Conservation (phyloP, 768 basidiomycete species). For the Tricholoma matsutake region DNA sequence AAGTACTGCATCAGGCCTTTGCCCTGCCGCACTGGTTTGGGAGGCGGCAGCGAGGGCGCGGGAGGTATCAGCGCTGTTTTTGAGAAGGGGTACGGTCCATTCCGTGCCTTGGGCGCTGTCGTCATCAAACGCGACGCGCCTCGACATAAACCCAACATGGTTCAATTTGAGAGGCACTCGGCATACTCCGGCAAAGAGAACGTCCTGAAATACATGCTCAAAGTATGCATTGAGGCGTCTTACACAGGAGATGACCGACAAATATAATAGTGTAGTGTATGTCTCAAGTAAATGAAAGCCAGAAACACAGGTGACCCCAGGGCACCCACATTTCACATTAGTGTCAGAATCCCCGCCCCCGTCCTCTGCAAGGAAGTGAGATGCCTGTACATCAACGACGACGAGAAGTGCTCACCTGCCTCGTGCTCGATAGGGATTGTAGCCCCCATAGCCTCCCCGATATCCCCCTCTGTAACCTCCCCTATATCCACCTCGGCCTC, state of each 20-base stretch:
- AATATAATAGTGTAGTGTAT: slow-evolving; percentile 16
- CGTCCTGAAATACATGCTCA: not conserved
- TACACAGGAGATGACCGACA: slow-evolving; percentile 8
- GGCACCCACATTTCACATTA: slow-evolving; percentile 11
- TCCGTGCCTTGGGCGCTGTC: slow-evolving; percentile 33
- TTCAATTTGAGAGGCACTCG: not conserved
- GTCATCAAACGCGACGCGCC: slow-evolving; percentile 41
- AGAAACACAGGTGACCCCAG: not conserved
- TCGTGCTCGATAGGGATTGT: slow-evolving; percentile 63
- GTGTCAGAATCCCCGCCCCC: slow-evolving; percentile 70
- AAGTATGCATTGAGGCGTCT: not conserved
- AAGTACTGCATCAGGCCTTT: slow-evolving; percentile 80
- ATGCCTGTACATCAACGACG: not conserved
- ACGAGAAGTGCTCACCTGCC: slow-evolving; percentile 56
- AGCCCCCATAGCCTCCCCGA: slow-evolving; percentile 47
- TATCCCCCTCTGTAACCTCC: slow-evolving; percentile 53
- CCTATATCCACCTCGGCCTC: slow-evolving; percentile 61
- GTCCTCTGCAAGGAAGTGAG: slow-evolving; percentile 19
- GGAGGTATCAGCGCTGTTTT: slow-evolving; percentile 57
- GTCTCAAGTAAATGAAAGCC: slow-evolving; percentile 1
- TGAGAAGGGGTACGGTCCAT: slow-evolving; percentile 68
- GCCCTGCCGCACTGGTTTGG: slow-evolving; percentile 53
- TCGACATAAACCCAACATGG: slow-evolving; percentile 34
- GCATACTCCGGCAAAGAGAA: slow-evolving; percentile 6
- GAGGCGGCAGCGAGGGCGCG: slow-evolving; percentile 38